These are phyloP conservation scores for Metschnikowia chrysomelidarum DNA, from an alignment of 805 yeast genomes.

Conservation along the genomic window DNA sequence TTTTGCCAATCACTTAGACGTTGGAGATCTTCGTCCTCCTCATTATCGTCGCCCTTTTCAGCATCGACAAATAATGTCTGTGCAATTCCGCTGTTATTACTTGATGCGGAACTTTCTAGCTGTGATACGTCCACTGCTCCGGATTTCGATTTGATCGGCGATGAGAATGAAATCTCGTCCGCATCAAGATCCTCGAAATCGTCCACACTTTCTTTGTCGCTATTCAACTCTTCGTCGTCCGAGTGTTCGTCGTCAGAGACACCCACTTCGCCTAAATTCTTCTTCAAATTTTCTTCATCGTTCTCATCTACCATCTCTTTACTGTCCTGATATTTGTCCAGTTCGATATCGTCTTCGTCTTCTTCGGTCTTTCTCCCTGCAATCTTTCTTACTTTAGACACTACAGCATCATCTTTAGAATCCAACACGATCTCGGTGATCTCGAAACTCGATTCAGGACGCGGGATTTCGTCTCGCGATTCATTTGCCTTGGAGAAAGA, in stretches of 20 bases:
- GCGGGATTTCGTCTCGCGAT: neutral
- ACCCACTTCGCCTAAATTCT: neutral
- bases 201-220: neutral
- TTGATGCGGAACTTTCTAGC: too few relatives aligned
- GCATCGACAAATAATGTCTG: neutral
- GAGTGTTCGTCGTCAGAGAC: too few relatives aligned
- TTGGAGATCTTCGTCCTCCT: neutral
- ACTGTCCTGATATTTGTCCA: too few relatives aligned
- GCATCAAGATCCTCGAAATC: slow-evolving; percentile 8
- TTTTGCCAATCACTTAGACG: too few relatives aligned
- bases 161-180: slow-evolving; percentile 3
- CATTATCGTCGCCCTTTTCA: neutral
- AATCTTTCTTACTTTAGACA: slow-evolving; percentile 1
- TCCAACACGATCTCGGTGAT: slow-evolving; percentile 5
- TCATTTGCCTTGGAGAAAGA: neutral
- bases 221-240: too few relatives aligned
- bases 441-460: slow-evolving; percentile 1
- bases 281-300: neutral
- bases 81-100: too few relatives aligned
- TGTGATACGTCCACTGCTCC: too few relatives aligned
- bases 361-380: slow-evolving; percentile 8
- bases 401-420: neutral
- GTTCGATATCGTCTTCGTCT: too few relatives aligned
- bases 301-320: slow-evolving; percentile 16
- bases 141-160: slow-evolving; percentile 2